These are phyloP conservation scores for Alliaria petiolata DNA, from an alignment of 345 rosid species.

Conservation along the genomic window DNA sequence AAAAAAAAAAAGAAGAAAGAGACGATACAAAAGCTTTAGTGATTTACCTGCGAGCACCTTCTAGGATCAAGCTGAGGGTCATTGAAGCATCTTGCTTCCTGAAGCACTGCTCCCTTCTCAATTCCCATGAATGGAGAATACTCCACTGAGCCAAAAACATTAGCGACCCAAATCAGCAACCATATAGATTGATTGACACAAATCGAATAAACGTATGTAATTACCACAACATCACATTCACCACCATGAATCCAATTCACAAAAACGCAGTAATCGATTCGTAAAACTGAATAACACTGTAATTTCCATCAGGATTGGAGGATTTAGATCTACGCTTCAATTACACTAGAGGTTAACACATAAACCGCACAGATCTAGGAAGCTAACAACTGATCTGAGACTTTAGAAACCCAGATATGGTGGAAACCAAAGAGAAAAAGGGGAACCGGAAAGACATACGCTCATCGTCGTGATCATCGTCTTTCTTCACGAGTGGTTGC, in stretches of 20 bases:
- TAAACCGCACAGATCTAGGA: slow-evolving; percentile 47
- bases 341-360: not conserved
- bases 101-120: slow-evolving; percentile 98
- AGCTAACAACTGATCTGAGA: slow-evolving; percentile 35
- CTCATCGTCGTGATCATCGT: slow-evolving; percentile 98
- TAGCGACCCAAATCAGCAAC: not conserved
- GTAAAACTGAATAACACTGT: not conserved
- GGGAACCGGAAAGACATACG: slow-evolving; percentile 35
- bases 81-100: slow-evolving; percentile 95
- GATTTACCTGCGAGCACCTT: slow-evolving; percentile 87
- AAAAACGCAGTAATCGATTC: not conserved
- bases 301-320: not conserved
- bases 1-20: not conserved
- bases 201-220: not conserved
- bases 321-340: slow-evolving; percentile 2
- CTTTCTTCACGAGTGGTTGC: slow-evolving; percentile 92
- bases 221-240: not conserved
- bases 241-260: not conserved
- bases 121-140: slow-evolving; percentile 93
- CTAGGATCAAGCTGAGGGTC: slow-evolving; percentile 98
- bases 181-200: not conserved
- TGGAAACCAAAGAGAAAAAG: not conserved
- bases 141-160: slow-evolving; percentile 45
- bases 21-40: not conserved
- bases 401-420: not conserved